Conservation (phyloP, 1,284 basidiomycete species). For the Marasmius oreades region DNA sequence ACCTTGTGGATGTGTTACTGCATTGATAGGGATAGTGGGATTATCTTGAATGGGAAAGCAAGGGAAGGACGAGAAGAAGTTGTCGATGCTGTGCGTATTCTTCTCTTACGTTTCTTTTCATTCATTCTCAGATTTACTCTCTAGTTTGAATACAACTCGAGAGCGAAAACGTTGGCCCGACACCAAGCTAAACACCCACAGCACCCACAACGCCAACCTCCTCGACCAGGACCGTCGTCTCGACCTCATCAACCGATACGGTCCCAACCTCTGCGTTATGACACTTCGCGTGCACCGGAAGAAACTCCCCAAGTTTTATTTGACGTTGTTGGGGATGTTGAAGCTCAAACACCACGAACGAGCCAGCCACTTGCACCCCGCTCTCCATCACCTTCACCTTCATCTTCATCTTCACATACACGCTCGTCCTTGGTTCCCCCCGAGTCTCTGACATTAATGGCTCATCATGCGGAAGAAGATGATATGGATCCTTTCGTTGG, state of each 20-base stretch:
- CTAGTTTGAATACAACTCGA: constrained; percentile 4
- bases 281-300: not conserved
- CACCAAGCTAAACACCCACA: not conserved
- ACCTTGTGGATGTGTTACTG: constrained; percentile 88
- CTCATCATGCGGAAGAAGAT: constrained; percentile 30
- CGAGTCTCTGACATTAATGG: not conserved
- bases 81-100: constrained; percentile 58
- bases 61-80: constrained; percentile 64
- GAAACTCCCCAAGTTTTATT: not conserved
- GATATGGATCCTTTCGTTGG: constrained; percentile 33
- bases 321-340: not conserved
- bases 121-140: not conserved
- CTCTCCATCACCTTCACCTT: not conserved
- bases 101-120: not conserved
- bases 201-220: not conserved
- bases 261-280: not conserved
- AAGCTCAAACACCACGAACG: not conserved
- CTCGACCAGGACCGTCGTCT: not conserved
- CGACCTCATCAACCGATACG: not conserved
- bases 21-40: constrained; percentile 75
- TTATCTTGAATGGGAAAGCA: not conserved
- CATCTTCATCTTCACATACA: constrained; percentile 2
- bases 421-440: constrained; percentile 1
- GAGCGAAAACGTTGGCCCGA: not conserved
- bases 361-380: not conserved